Evolutionary conservation across 805 yeast species (phyloP), one percentile per base, ranked within the genome.

Genomic region (Scheffersomyces stipitis): DNA sequence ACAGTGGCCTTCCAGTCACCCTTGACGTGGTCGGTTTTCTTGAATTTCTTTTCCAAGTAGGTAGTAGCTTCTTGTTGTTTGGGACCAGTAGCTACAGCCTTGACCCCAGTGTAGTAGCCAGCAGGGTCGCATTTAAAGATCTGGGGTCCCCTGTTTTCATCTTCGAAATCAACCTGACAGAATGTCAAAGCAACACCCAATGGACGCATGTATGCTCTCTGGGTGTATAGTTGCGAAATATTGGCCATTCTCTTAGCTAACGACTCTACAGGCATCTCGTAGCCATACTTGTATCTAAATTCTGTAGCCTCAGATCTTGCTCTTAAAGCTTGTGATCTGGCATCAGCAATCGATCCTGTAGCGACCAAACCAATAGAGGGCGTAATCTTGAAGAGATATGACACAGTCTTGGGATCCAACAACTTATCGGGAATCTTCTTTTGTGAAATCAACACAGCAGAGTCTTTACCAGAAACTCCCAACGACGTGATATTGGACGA

Each of bases 151-250:
- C 70, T 62, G 64, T 83, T 95, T 56, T 88, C 96, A 62, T 89
- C 97, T 40, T 67, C 73, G 26, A 56, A 52, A 37, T 67, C 73
- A 39, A 86, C 82, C 30, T 95, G 80, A 40, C 89, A 76, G 54
- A 91, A 83, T 17, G 96, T 88, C 56, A 89, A 74, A 18, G 96
- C 87, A 41, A 91, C 96, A 26, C 99, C 99, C 49, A 89, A 73
- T 17, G 99, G 99, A 65, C 99, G 81, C 98, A 93, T 93, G 64
- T 91, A 91, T 8, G 98, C 98, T 58, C 97, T 78, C 67, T 93
- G 99, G 28, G 99, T 93, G 64, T 89, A 93, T 45, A 93, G 79
- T 71, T 93, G 99, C 33, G 96, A 85, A 57, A 89, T 69, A 61
- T 93, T 93, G 38, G 98, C 98, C 86, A 93, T 83, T 60, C 97